These are phyloP conservation scores for Scheffersomyces coipomensis DNA, from an alignment of 805 yeast species.

Conservation along the genomic window DNA sequence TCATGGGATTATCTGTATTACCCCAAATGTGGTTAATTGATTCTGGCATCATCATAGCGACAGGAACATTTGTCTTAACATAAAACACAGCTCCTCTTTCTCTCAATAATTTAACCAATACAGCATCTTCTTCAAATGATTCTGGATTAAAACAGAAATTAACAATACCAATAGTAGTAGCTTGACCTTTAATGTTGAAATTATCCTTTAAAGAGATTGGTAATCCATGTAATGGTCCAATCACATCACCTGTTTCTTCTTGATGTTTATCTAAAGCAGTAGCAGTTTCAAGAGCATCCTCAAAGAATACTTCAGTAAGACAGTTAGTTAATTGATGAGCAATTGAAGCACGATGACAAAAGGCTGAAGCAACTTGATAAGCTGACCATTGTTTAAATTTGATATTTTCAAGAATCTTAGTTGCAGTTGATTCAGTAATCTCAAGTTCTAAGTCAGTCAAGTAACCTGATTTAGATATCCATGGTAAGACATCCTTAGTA, in stretches of 20 bases:
- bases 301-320: conserved; percentile 35
- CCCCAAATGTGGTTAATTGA: conserved; percentile 46
- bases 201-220: conserved; percentile 41
- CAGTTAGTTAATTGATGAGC: conserved; percentile 54
- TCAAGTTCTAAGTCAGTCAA: conserved; percentile 32
- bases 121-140: conserved; percentile 27
- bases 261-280: conserved; percentile 21
- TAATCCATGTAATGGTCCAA: conserved; percentile 31
- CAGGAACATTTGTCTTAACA: conserved; percentile 54
- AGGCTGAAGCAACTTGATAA: conserved; percentile 50
- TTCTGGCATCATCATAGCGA: conserved; percentile 51
- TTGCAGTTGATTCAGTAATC: conserved; percentile 36
- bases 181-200: conserved; percentile 45
- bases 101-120: conserved; percentile 38
- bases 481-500: conserved; percentile 35
- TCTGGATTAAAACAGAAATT: conserved; percentile 39
- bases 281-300: conserved; percentile 23
- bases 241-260: conserved; percentile 10
- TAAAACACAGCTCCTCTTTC: conserved; percentile 53
- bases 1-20: conserved; percentile 45
- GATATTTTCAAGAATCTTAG: conserved; percentile 24
- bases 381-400: conserved; percentile 37
- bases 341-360: conserved; percentile 55
- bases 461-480: conserved; percentile 35
- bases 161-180: conserved; percentile 50